Evolutionary conservation across 768 basidiomycete genomes (phyloP).

Genomic region (Tricholoma terreum): DNA sequence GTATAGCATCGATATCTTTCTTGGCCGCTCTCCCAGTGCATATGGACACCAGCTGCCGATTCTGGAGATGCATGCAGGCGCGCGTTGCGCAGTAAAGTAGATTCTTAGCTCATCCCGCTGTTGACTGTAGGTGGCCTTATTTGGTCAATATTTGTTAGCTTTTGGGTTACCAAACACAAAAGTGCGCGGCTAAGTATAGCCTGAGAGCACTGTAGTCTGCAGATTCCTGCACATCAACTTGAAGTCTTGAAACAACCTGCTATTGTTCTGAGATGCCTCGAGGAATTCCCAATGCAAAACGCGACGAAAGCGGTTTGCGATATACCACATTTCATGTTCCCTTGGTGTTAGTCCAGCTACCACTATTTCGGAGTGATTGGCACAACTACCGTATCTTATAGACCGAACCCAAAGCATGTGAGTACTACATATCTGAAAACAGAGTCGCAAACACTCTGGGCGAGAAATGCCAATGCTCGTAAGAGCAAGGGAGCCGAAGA

Average conservation of each 20-base stretch:
- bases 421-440: slow-evolving; percentile 76
- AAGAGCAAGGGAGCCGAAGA: slow-evolving; percentile 50
- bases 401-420: slow-evolving; percentile 78
- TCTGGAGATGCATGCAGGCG: too few species aligned
- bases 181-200: too few species aligned
- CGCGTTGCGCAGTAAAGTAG: too few species aligned
- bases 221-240: background rate
- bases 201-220: too few species aligned
- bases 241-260: too few species aligned
- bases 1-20: too few species aligned
- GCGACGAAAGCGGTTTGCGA: slow-evolving; percentile 78
- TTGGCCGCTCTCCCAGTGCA: too few species aligned
- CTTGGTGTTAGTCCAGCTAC: slow-evolving; percentile 47
- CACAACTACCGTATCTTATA: slow-evolving; percentile 24
- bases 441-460: slow-evolving; percentile 73
- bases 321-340: slow-evolving; percentile 84
- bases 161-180: too few species aligned
- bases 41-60: too few species aligned
- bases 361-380: background rate
- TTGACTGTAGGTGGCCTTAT: too few species aligned
- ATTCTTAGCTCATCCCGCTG: too few species aligned
- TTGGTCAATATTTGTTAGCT: too few species aligned
- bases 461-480: slow-evolving; percentile 62
- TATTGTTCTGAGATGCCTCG: slow-evolving; percentile 50
- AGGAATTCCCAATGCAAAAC: slow-evolving; percentile 76